phyloP scores from a whole-genome alignment of 768 basidiomycete genomes.

The Tricholoma hemisulphureum region DNA sequence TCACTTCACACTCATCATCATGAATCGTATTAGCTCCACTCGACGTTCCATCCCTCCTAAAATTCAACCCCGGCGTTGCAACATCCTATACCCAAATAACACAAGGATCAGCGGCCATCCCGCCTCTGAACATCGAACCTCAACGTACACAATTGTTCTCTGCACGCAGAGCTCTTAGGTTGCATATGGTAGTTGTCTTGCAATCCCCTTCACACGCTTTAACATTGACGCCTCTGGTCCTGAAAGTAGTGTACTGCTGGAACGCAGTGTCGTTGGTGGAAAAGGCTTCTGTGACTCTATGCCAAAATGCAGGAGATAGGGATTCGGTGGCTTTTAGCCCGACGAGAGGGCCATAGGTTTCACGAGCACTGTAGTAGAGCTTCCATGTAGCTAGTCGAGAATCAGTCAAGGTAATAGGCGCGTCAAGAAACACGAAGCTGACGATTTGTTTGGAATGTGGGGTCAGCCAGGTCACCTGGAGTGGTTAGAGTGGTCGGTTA shows the following conservation, averaged over 20 bases:
- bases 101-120: not conserved
- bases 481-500: not conserved
- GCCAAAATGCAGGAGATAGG: conserved; percentile 58
- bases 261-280: conserved; percentile 44
- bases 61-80: conserved; percentile 23
- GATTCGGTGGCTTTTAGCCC: conserved; percentile 36
- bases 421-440: conserved; percentile 12
- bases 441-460: conserved; percentile 49
- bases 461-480: conserved; percentile 40
- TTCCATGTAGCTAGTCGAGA: conserved; percentile 45
- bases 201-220: conserved; percentile 36
- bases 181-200: conserved; percentile 42
- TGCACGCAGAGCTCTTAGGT: conserved; percentile 40
- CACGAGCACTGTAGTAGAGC: conserved; percentile 56
- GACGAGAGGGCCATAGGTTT: conserved; percentile 47
- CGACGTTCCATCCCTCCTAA: conserved; percentile 14
- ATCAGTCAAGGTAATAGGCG: not conserved
- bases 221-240: conserved; percentile 38
- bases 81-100: not conserved
- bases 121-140: not conserved
- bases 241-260: conserved; percentile 44
- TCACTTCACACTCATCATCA: conserved; percentile 31
- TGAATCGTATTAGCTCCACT: conserved; percentile 6
- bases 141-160: conserved; percentile 43
- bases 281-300: conserved; percentile 55